Conservation (phyloP, 306 rosid species). For the Clitoria ternatea region DNA sequence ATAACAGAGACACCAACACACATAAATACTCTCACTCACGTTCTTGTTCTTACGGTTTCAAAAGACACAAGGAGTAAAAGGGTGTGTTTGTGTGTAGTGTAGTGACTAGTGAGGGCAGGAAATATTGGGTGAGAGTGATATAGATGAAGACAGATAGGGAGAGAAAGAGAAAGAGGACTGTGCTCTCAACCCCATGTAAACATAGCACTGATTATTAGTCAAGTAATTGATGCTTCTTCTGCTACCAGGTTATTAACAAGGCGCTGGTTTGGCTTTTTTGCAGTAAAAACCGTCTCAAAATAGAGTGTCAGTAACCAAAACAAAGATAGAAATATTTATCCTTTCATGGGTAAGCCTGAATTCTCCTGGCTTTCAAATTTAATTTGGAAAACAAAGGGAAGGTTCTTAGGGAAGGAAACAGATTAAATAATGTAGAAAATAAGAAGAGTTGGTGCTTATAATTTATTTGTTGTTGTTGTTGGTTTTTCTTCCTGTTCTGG, state of each 20-base stretch:
- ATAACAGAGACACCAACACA: constrained; percentile 14
- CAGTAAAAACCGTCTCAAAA: constrained; percentile 24
- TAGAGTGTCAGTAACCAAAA: too few relatives aligned
- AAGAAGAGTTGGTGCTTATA: not conserved
- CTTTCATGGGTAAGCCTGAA: constrained; percentile 54
- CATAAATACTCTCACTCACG: not conserved
- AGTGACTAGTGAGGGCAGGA: too few relatives aligned
- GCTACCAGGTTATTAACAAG: constrained; percentile 18
- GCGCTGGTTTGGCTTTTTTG: constrained; percentile 60
- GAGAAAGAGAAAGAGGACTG: constrained; percentile 25
- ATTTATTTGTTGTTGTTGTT: constrained; percentile 14
- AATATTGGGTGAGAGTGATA: too few relatives aligned
- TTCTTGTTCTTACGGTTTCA: constrained; percentile 21
- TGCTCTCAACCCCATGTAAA: constrained; percentile 42
- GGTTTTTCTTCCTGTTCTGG: constrained; percentile 32
- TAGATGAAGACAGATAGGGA: too few relatives aligned
- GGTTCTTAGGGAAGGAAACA: not conserved
- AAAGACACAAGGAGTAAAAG: constrained; percentile 20
- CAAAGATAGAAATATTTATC: not conserved
- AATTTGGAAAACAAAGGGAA: constrained; percentile 27
- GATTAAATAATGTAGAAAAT: not conserved
- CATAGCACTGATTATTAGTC: constrained; percentile 14
- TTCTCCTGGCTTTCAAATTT: constrained; percentile 33
- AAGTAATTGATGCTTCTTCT: constrained; percentile 39
- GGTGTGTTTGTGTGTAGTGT: not conserved